Evolutionary conservation across 345 rosid genomes (phyloP).

Genomic region (Dimocarpus longan): DNA sequence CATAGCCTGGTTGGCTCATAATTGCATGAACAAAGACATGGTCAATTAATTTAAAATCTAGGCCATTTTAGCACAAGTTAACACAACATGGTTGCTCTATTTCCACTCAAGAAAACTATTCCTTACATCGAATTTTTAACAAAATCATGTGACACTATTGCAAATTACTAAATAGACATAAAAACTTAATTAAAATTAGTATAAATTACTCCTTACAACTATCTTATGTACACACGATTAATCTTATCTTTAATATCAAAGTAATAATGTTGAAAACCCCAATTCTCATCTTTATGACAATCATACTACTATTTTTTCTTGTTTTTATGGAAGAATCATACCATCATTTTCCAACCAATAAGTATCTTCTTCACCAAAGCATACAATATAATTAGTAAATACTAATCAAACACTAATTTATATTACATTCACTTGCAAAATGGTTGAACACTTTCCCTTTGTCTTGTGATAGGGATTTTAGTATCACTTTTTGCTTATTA

Average conservation of each 20-base stretch:
- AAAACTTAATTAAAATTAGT: not conserved
- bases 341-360: not conserved
- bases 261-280: not conserved
- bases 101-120: too few species aligned
- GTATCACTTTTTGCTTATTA: too few species aligned
- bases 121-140: too few species aligned
- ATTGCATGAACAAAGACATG: not conserved
- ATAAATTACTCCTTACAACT: not conserved
- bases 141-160: too few species aligned
- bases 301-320: too few species aligned
- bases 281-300: not conserved
- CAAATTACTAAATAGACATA: not conserved
- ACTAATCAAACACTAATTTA: too few species aligned
- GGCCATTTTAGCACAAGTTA: not conserved
- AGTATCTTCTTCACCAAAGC: not conserved
- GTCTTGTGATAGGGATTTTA: too few species aligned
- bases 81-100: too few species aligned
- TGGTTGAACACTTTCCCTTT: too few species aligned
- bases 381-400: too few species aligned
- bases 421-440: too few species aligned
- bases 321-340: too few species aligned
- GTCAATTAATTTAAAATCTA: not conserved
- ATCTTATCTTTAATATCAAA: not conserved
- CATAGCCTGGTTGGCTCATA: slow-evolving; percentile 31
- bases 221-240: not conserved